phyloP scores from a whole-genome alignment of 2,329 filamentous ascomycete genomes.

The Trichoderma atrobrunneum region DNA sequence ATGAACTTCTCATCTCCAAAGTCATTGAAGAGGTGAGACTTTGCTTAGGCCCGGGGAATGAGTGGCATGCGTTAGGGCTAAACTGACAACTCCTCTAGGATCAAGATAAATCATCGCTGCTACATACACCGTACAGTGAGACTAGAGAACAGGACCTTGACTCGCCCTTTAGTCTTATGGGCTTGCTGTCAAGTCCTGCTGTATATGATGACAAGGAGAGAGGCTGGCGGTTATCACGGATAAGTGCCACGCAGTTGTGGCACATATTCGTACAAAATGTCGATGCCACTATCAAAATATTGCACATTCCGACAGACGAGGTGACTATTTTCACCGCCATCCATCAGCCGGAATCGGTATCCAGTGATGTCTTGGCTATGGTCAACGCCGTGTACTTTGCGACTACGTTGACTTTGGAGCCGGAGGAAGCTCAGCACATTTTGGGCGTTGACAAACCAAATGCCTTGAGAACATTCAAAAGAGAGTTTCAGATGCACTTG shows the following conservation, averaged over 20 bases:
- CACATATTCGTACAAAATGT: slow-evolving; percentile 29
- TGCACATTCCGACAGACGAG: slow-evolving; percentile 34
- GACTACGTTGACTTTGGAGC: slow-evolving; percentile 40
- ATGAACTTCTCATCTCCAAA: slow-evolving; percentile 36
- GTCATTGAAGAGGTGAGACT: slow-evolving; percentile 34
- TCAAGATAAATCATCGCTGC: slow-evolving; percentile 17
- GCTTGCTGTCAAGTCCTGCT: slow-evolving; percentile 31
- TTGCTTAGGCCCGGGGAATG: background rate
- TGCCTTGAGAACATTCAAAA: slow-evolving; percentile 31
- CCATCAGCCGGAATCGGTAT: slow-evolving; percentile 29
- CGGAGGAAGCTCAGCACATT: slow-evolving; percentile 35
- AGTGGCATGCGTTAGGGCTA: background rate
- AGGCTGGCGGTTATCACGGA: slow-evolving; percentile 28
- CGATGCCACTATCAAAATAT: slow-evolving; percentile 30
- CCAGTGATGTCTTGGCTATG: slow-evolving; percentile 34
- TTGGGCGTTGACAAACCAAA: slow-evolving; percentile 26
- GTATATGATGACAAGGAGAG: slow-evolving; percentile 19
- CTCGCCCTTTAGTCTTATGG: slow-evolving; percentile 34
- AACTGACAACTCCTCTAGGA: slow-evolving; percentile 16
- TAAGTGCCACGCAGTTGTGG: slow-evolving; percentile 32
- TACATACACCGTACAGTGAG: slow-evolving; percentile 17
- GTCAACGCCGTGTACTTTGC: slow-evolving; percentile 51
- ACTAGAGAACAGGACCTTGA: slow-evolving; percentile 9
- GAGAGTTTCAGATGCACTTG: slow-evolving; percentile 38
- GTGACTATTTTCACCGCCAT: slow-evolving; percentile 33